Evolutionary conservation across 2,329 filamentous ascomycete species (phyloP).

Genomic region (Pseudogymnoascus sp.): DNA sequence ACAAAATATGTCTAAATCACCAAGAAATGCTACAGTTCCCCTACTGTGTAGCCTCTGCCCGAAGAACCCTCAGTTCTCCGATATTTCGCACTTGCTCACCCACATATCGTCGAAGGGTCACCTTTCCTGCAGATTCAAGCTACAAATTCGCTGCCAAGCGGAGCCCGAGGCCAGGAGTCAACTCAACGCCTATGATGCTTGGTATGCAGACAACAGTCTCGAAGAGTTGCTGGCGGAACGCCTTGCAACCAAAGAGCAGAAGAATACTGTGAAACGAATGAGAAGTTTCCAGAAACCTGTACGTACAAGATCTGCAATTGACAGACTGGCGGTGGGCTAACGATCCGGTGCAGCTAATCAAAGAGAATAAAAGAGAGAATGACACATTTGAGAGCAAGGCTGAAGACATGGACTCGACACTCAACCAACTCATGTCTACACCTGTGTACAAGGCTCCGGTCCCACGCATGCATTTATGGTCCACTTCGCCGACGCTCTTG

Average conservation of each 20-base stretch:
- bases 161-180: slow-evolving; percentile 56
- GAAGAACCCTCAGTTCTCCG: slow-evolving; percentile 72
- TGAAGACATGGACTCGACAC: background rate
- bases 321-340: background rate
- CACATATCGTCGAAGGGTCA: slow-evolving; percentile 93
- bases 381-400: background rate
- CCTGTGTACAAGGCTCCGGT: slow-evolving; percentile 23
- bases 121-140: slow-evolving; percentile 72
- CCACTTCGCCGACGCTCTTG: slow-evolving; percentile 10
- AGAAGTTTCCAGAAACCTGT: background rate
- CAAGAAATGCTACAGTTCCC: slow-evolving; percentile 39
- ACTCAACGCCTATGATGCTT: slow-evolving; percentile 63
- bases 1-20: slow-evolving; percentile 11
- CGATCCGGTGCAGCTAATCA: background rate
- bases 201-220: slow-evolving; percentile 67
- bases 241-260: slow-evolving; percentile 66
- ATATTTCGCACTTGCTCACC: slow-evolving; percentile 84
- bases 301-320: background rate
- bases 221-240: slow-evolving; percentile 68
- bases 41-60: slow-evolving; percentile 79
- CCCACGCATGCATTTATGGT: slow-evolving; percentile 27
- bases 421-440: slow-evolving; percentile 7
- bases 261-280: slow-evolving; percentile 35
- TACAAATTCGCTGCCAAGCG: slow-evolving; percentile 61
- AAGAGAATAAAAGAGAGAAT: background rate